Evolutionary conservation across 306 rosid genomes (phyloP), one percentile per base, ranked within the genome.

Genomic region (Gleditsia sinensis): DNA sequence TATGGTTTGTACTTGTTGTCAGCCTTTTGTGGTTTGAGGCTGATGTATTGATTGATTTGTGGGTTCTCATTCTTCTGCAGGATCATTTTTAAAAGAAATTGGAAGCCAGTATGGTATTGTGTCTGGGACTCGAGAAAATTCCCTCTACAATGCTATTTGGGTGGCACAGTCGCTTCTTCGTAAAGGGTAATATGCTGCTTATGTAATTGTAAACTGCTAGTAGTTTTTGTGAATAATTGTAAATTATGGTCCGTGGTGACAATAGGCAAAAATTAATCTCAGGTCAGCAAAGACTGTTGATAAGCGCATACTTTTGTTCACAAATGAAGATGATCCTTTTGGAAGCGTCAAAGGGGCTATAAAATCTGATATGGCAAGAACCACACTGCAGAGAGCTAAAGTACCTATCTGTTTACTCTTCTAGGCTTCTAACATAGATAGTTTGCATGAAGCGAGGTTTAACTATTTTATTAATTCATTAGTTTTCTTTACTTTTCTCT

Each of bases 261-360:
- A 66, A 74, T 76, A 63, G 20, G 43, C 56, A 57, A 55, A 70
- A 19, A 43, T 23, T 62, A 60, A 40, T 89, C 67, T 74, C 92
- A 94, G 98, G 80, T 89, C 96, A 28, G 83, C 78, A 58, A 91
- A 87, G 87, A 83, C 89, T 3, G 88, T 84, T 30, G 89, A 91
- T 61, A 94, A 94, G 68, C 96, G 97, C 64, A 79, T 94, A 16
- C 96, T 94, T 72, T 46, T 94, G 74, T 91, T 91, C 72, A 94
- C 98, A 73, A 91, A 94, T 73, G 94, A 94, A 77, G 97, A 94
- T 67, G 94, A 94, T 87, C 98, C 98, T 69, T 94, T 94, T 84
- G 90, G 96, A 69, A 76, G 71, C 71, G 69, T 88, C 42, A 85
- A 80, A 75, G 96, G 93, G 74, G 86, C 87, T 54, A 51, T 80